Evolutionary conservation across 306 rosid species (phyloP), one percentile per base, ranked within the genome.

Genomic region (Mucuna pruriens): DNA sequence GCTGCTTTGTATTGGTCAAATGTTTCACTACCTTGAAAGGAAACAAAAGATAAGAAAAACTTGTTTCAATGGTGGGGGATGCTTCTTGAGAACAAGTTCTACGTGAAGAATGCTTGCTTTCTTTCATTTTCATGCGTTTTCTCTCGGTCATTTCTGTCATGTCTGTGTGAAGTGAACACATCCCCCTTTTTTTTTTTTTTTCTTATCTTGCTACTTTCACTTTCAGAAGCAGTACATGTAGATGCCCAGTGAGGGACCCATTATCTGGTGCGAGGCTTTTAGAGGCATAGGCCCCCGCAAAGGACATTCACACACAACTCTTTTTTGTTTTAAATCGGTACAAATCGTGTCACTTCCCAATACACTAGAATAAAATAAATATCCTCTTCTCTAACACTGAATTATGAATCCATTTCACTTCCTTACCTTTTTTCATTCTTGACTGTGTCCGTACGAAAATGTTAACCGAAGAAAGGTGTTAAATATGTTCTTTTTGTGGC

Each of bases 241-340:
- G 83, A 75, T 82, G 62, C 83, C 79, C 86, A 57, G 72, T 1
- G 63, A 72, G 63, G 90, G 92, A 64, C 84, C 92, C 87, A 69
- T 75, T 55, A 67, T 46, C 84, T 86, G 75, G 77, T 82, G 71
- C 83, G 79, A 60, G 75, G 80, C 82, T 61, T 84, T 83, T 80
- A 76, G 87, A 78, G 82, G 19, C 55, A 67, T 22, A 77, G 89
- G 78, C 91, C 96, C 93, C 85, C 87, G 0, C 39, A 31, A 29
- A 74, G 74, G 79, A 55, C 88, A 83, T 71, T 60, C 89, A 84
- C 84, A 84, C 83, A 81, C 49, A 76, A 74, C 80, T 49, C 74
- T 80, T 9, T 80, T 9, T 75, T 46, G 79, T 75, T 65, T 71
- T 42, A 22, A 65, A 76, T 79, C 76, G 39, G 76, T 60, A 71